phyloP scores from a whole-genome alignment of 495 filamentous ascomycete genomes.

The Penicillium herquei region DNA sequence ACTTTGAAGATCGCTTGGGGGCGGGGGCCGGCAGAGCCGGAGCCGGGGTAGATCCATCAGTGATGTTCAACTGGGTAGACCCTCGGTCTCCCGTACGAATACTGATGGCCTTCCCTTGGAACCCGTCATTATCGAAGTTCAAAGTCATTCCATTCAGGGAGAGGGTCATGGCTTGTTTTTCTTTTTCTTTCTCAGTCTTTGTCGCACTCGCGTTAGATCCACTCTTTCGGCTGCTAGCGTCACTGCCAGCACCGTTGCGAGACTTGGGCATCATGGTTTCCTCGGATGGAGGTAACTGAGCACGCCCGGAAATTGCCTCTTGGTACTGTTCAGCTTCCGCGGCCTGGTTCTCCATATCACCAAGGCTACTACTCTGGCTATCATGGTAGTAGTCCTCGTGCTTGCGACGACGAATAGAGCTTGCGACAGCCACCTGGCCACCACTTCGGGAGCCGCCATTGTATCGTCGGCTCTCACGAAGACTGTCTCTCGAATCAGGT shows the following conservation, averaged over 20 bases:
- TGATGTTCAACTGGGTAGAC: slow-evolving; percentile 39
- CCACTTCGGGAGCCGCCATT: slow-evolving; percentile 30
- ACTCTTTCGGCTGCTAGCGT: slow-evolving; percentile 47
- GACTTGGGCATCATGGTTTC: slow-evolving; percentile 36
- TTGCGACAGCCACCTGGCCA: slow-evolving; percentile 34
- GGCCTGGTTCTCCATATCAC: slow-evolving; percentile 25
- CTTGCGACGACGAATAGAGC: slow-evolving; percentile 31
- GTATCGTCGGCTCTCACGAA: slow-evolving; percentile 33
- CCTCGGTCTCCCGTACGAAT: slow-evolving; percentile 42
- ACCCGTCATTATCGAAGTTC: slow-evolving; percentile 35
- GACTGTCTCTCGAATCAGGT: slow-evolving; percentile 37
- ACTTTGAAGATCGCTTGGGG: slow-evolving; percentile 16
- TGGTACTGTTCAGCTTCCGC: slow-evolving; percentile 42
- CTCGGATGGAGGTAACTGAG: slow-evolving; percentile 31
- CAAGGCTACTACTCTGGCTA: slow-evolving; percentile 14
- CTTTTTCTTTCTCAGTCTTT: slow-evolving; percentile 32
- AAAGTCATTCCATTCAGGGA: slow-evolving; percentile 45
- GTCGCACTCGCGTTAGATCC: slow-evolving; percentile 42
- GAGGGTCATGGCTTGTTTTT: slow-evolving; percentile 38
- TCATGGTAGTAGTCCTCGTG: slow-evolving; percentile 32
- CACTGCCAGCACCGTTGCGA: slow-evolving; percentile 32
- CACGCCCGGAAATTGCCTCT: slow-evolving; percentile 29
- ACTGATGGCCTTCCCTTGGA: slow-evolving; percentile 41
- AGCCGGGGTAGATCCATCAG: slow-evolving; percentile 19
- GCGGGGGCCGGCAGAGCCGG: too few relatives aligned